phyloP scores from a whole-genome alignment of 1,284 basidiomycete genomes.

The Thecaphora frezii region DNA sequence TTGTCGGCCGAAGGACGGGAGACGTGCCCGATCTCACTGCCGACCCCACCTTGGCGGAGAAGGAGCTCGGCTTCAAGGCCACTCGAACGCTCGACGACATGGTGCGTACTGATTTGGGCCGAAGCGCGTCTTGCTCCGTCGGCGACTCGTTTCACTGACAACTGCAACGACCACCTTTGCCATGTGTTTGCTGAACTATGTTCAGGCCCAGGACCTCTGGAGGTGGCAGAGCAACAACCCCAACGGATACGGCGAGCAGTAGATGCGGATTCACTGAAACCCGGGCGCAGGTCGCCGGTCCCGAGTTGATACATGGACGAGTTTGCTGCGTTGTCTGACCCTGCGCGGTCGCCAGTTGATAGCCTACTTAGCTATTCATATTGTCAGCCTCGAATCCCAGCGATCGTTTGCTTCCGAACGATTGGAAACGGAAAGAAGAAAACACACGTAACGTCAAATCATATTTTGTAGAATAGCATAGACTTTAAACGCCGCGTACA shows the following conservation, averaged over 20 bases:
- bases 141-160: conserved; percentile 50
- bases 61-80: conserved; percentile 92
- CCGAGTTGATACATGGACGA: no score
- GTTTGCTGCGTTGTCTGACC: no score
- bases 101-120: conserved; percentile 2
- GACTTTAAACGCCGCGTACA: no score
- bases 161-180: conserved; percentile 68
- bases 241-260: conserved; percentile 56
- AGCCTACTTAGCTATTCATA: no score
- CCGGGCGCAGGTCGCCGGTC: no score
- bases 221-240: conserved; percentile 61
- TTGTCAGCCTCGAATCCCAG: no score
- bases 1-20: conserved; percentile 82
- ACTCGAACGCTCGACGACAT: conserved; percentile 59
- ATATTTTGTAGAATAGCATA: no score
- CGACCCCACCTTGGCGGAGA: conserved; percentile 84
- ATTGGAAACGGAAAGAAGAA: no score
- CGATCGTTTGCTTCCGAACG: no score
- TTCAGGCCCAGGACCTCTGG: conserved; percentile 46
- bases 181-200: conserved; percentile 18
- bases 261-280: no score
- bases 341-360: no score
- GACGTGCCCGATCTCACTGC: conserved; percentile 97
- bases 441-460: no score
- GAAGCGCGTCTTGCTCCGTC: not conserved